Conservation (phyloP, 768 basidiomycete species). For the Rhizopogon roseolus region DNA sequence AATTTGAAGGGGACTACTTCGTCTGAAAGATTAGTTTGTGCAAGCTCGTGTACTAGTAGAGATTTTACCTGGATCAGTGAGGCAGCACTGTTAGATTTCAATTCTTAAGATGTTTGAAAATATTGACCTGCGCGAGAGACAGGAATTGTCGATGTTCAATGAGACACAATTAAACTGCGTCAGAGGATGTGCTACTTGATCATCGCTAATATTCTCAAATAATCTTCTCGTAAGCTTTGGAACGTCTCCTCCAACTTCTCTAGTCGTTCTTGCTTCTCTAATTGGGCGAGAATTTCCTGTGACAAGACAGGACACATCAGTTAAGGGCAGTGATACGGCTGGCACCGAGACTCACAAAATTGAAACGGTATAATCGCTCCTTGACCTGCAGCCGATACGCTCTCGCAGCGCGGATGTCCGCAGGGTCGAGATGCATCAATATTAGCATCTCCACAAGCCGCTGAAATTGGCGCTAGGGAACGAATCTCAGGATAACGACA, state of each 20-base stretch:
- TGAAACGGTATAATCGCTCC: slow-evolving; percentile 91
- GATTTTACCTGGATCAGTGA: too few relatives aligned
- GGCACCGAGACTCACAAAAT: slow-evolving; percentile 60
- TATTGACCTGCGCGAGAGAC: too few relatives aligned
- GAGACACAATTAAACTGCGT: too few relatives aligned
- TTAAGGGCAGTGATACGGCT: background rate
- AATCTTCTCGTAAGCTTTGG: slow-evolving; percentile 80
- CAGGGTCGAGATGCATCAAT: slow-evolving; percentile 61
- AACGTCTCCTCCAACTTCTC: slow-evolving; percentile 94
- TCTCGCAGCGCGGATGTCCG: slow-evolving; percentile 47
- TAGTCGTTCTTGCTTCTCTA: slow-evolving; percentile 82
- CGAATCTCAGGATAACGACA: background rate
- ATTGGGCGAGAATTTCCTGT: slow-evolving; percentile 83
- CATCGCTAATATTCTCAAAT: slow-evolving; percentile 69
- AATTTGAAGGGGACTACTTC: too few relatives aligned
- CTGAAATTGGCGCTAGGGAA: slow-evolving; percentile 81
- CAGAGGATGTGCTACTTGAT: slow-evolving; percentile 18
- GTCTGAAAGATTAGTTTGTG: too few relatives aligned
- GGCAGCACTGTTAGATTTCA: too few relatives aligned
- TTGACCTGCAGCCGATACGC: slow-evolving; percentile 90
- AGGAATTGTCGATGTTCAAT: too few relatives aligned
- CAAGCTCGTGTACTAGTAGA: too few relatives aligned
- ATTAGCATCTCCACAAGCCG: slow-evolving; percentile 90
- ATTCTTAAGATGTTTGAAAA: too few relatives aligned
- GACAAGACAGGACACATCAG: background rate